Evolutionary conservation across 177 flowering plant species (phyloP).

Genomic region (Vitis hybrid): DNA sequence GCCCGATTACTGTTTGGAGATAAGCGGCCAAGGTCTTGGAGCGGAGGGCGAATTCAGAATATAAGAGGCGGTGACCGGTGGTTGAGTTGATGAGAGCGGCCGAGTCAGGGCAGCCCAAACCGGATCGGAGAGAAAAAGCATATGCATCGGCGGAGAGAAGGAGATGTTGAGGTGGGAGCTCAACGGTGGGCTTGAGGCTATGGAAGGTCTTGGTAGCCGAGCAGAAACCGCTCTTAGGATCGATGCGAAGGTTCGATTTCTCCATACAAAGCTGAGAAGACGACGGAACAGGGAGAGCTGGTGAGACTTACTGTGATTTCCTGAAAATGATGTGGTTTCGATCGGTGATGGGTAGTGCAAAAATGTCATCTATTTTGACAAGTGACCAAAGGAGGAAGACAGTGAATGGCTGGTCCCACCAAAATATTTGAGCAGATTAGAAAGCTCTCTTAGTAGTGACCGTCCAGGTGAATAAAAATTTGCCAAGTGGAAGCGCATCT

Average conservation of each 20-base stretch:
- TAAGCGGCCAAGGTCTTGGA: constrained; percentile 7
- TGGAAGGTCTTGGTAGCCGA: constrained; percentile 18
- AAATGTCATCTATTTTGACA: no score
- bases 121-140: constrained; percentile 43
- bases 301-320: no score
- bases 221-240: constrained; percentile 49
- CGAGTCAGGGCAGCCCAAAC: constrained; percentile 9
- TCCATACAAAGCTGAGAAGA: neutral
- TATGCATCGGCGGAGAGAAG: constrained; percentile 43
- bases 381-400: no score
- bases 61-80: constrained; percentile 36
- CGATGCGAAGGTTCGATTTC: constrained; percentile 2
- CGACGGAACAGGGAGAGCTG: no score
- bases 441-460: no score
- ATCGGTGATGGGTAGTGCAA: no score
- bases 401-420: no score
- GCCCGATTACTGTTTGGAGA: neutral
- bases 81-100: constrained; percentile 45
- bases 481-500: no score
- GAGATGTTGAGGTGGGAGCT: constrained; percentile 12
- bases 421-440: no score
- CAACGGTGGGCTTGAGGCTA: constrained; percentile 17
- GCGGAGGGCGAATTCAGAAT: constrained; percentile 17
- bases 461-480: no score
- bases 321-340: no score